Evolutionary conservation across 768 basidiomycete genomes (phyloP).

Genomic region (Tulasnella sp.): DNA sequence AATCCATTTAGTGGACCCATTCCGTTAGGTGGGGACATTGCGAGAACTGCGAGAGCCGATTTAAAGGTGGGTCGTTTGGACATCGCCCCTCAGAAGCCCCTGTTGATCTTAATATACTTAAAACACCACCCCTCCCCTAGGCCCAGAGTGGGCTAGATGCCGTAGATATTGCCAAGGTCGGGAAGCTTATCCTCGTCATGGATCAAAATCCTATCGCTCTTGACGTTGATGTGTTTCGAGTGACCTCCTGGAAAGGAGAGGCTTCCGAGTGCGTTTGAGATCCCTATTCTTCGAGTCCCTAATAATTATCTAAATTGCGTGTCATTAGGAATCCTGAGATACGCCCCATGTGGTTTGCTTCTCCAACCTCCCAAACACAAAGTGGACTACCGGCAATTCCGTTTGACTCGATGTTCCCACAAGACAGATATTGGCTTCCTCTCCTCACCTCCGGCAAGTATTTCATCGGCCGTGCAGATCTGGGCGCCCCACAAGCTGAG

Average conservation of each 20-base stretch:
- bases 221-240: slow-evolving; percentile 12
- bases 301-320: neutral
- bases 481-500: slow-evolving; percentile 19
- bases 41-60: slow-evolving; percentile 8
- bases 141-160: slow-evolving; percentile 6
- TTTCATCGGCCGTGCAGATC: slow-evolving; percentile 42
- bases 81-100: too few species aligned
- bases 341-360: slow-evolving; percentile 8
- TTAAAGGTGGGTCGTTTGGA: neutral
- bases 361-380: neutral
- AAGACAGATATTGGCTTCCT: slow-evolving; percentile 43
- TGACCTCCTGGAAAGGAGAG: slow-evolving; percentile 12
- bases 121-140: neutral
- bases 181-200: slow-evolving; percentile 11
- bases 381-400: slow-evolving; percentile 2
- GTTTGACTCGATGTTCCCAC: slow-evolving; percentile 9
- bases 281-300: neutral
- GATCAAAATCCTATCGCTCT: slow-evolving; percentile 11
- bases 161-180: slow-evolving; percentile 12
- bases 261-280: slow-evolving; percentile 3
- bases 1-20: slow-evolving; percentile 14
- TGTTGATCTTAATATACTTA: neutral
- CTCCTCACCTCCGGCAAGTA: slow-evolving; percentile 33
- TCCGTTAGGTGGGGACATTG: neutral
- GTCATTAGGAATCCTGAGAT: slow-evolving; percentile 4